Evolutionary conservation across 2,329 filamentous ascomycete species (phyloP).

Genomic region (Colletotrichum karsti): DNA sequence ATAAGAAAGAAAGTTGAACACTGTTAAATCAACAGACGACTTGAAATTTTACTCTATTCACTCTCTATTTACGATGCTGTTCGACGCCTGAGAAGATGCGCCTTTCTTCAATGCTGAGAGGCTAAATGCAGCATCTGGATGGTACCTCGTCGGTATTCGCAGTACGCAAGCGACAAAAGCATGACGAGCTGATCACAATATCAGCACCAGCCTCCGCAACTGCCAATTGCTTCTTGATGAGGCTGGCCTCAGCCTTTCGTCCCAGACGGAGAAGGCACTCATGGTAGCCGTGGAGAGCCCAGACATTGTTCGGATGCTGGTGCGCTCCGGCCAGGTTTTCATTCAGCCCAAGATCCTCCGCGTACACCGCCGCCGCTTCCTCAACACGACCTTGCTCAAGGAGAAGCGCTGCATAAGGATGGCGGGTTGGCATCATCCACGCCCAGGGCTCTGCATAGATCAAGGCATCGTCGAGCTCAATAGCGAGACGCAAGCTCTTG

Average conservation of each 20-base stretch:
- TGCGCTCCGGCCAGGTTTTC: conserved; percentile 67
- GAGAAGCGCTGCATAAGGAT: conserved; percentile 74
- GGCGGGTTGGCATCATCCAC: conserved; percentile 79
- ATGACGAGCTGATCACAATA: conserved; percentile 43
- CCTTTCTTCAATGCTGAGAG: too few relatives aligned
- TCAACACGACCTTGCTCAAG: conserved; percentile 69
- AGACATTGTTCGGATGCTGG: conserved; percentile 77
- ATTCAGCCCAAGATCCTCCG: conserved; percentile 67
- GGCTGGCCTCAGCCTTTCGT: conserved; percentile 45
- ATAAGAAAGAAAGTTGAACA: too few relatives aligned
- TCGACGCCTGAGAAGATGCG: too few relatives aligned
- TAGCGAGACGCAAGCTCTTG: conserved; percentile 61
- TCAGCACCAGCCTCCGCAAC: conserved; percentile 36
- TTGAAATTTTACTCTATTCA: too few relatives aligned
- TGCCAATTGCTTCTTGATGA: conserved; percentile 37
- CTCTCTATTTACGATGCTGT: too few relatives aligned
- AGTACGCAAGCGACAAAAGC: conserved; percentile 37
- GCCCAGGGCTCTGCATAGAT: conserved; percentile 80
- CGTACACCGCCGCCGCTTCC: conserved; percentile 64
- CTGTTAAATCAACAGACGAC: too few relatives aligned
- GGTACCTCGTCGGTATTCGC: too few relatives aligned
- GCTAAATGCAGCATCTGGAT: too few relatives aligned
- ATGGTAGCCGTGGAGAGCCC: conserved; percentile 77
- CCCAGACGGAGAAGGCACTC: conserved; percentile 71
- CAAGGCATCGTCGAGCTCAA: conserved; percentile 68